Conservation (phyloP, 2,329 filamentous ascomycete genomes). For the Paracorniculantispora psalliotae region DNA sequence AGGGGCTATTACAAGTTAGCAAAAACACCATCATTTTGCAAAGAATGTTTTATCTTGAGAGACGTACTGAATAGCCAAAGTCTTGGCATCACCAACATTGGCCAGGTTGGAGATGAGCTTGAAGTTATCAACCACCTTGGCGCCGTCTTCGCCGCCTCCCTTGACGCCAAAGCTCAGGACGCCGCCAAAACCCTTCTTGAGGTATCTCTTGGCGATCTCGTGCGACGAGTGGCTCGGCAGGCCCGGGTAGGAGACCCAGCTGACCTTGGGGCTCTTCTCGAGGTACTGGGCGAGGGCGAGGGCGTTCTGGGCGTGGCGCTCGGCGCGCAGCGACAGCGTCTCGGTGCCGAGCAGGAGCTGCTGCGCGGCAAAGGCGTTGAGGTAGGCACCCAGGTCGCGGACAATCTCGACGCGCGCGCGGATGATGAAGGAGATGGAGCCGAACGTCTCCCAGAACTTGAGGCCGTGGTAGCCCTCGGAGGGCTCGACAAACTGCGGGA, state of each 20-base stretch:
- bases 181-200: slow-evolving; percentile 78
- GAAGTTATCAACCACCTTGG: slow-evolving; percentile 86
- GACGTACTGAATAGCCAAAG: slow-evolving; percentile 72
- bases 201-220: slow-evolving; percentile 77
- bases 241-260: slow-evolving; percentile 92
- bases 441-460: slow-evolving; percentile 93
- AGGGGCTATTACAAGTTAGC: slow-evolving; percentile 48
- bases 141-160: slow-evolving; percentile 77
- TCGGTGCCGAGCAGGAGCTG: slow-evolving; percentile 85
- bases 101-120: slow-evolving; percentile 94
- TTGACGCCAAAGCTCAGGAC: slow-evolving; percentile 93
- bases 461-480: slow-evolving; percentile 87
- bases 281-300: slow-evolving; percentile 76
- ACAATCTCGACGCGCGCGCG: slow-evolving; percentile 84
- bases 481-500: slow-evolving; percentile 89
- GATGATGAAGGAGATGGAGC: slow-evolving; percentile 74
- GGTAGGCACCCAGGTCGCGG: slow-evolving; percentile 73
- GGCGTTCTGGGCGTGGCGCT: slow-evolving; percentile 83
- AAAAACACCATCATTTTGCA: not conserved
- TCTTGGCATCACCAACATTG: slow-evolving; percentile 95
- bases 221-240: slow-evolving; percentile 78
- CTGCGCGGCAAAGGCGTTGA: slow-evolving; percentile 91
- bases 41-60: not conserved
- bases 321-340: slow-evolving; percentile 79
- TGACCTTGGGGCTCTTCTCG: slow-evolving; percentile 75